These are phyloP conservation scores for Conoideocrella luteorostrata DNA, from an alignment of 2,329 filamentous ascomycete species.

Conservation along the genomic window DNA sequence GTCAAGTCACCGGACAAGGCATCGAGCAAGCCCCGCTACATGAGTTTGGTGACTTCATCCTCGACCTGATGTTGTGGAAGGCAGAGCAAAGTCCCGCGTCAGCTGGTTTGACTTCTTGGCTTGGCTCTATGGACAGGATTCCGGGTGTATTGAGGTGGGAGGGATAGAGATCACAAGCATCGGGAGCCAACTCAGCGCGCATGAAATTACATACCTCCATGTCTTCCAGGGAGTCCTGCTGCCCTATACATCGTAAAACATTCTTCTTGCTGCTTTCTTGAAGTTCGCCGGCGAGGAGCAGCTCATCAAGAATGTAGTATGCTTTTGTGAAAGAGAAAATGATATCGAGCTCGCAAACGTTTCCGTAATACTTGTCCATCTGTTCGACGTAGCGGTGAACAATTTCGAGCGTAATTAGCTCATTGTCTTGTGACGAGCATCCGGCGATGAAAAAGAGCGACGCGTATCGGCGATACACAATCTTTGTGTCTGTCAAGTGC, in stretches of 20 bases:
- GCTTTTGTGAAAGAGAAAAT: conserved; percentile 99
- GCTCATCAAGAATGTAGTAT: conserved; percentile 97
- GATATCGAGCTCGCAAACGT: conserved; percentile 98
- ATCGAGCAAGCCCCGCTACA: conserved; percentile 44
- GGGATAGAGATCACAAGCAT: neutral
- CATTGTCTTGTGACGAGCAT: conserved; percentile 94
- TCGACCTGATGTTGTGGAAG: conserved; percentile 54
- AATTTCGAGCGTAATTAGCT: conserved; percentile 95
- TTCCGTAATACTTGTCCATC: conserved; percentile 99
- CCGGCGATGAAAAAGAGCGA: conserved; percentile 99
- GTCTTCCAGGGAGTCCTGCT: conserved; percentile 95
- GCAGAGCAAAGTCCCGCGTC: conserved; percentile 25
- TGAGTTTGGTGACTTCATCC: conserved; percentile 85
- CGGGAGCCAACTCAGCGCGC: conserved; percentile 12
- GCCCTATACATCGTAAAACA: conserved; percentile 87
- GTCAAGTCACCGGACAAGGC: neutral
- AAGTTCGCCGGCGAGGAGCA: conserved; percentile 90
- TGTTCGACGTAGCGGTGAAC: conserved; percentile 99
- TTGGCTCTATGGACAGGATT: neutral
- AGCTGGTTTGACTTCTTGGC: conserved; percentile 18
- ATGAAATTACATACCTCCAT: conserved; percentile 77
- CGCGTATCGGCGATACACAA: conserved; percentile 96
- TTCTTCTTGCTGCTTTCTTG: conserved; percentile 99
- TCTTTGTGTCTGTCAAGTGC: conserved; percentile 74
- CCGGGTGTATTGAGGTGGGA: neutral